A percentile compares a stretch with the other conserved stretches of the same genome.
These are phyloP conservation scores for Parastagonospora nodorum DNA, from an alignment of 2,329 filamentous ascomycete species.

Conservation along the genomic window DNA sequence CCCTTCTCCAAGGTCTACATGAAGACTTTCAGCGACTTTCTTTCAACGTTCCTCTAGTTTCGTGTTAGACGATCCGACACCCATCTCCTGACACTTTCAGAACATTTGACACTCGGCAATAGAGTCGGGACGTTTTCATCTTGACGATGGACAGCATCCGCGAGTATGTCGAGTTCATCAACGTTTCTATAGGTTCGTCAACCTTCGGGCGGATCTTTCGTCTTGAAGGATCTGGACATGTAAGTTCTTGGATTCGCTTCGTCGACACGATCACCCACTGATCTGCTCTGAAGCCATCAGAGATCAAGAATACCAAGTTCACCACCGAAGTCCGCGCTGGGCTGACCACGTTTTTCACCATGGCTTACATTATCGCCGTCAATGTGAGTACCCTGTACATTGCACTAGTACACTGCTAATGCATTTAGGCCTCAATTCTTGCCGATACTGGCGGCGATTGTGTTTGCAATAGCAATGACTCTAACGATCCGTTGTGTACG, in stretches of 20 bases:
- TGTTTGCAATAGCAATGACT: slow-evolving; percentile 58
- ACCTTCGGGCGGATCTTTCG: slow-evolving; percentile 62
- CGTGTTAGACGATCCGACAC: no score
- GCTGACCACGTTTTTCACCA: slow-evolving; percentile 67
- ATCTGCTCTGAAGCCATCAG: slow-evolving; percentile 59
- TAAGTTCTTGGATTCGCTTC: slow-evolving; percentile 52
- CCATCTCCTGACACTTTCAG: no score
- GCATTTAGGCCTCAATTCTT: slow-evolving; percentile 42
- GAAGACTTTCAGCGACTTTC: background rate
- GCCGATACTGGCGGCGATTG: slow-evolving; percentile 74
- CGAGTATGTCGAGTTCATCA: slow-evolving; percentile 23
- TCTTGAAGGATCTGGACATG: slow-evolving; percentile 81
- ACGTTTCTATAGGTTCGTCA: slow-evolving; percentile 34
- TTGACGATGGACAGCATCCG: slow-evolving; percentile 32
- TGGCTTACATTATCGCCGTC: slow-evolving; percentile 49
- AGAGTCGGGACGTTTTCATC: background rate
- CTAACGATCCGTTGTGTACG: slow-evolving; percentile 58
- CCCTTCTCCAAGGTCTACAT: background rate
- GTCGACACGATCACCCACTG: slow-evolving; percentile 1
- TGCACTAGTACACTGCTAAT: background rate
- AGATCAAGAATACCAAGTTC: slow-evolving; percentile 77
- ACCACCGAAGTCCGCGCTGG: slow-evolving; percentile 83
- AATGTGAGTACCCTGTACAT: slow-evolving; percentile 21
- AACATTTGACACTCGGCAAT: no score
- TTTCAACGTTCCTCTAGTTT: background rate